Conservation (phyloP, 495 filamentous ascomycete species). For the Copromyces sp. region DNA sequence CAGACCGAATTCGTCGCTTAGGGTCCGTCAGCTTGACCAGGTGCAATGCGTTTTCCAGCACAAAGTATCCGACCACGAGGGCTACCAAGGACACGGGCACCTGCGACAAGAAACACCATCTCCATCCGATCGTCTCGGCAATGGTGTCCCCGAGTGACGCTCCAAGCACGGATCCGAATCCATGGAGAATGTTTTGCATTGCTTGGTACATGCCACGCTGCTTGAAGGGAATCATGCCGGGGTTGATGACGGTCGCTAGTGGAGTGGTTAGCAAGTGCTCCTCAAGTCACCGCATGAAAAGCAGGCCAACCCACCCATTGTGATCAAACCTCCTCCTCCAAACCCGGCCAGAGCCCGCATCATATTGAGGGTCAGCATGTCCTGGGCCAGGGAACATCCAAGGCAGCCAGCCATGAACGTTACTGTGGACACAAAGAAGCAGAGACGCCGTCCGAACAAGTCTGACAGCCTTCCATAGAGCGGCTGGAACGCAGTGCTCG, state of each 20-base stretch:
- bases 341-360: slow-evolving; percentile 44
- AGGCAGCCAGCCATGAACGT: slow-evolving; percentile 39
- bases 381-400: slow-evolving; percentile 34
- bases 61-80: slow-evolving; percentile 43
- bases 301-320: slow-evolving; percentile 41
- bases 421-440: slow-evolving; percentile 40
- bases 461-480: slow-evolving; percentile 39
- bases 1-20: slow-evolving; percentile 21
- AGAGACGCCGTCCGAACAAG: slow-evolving; percentile 43
- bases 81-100: slow-evolving; percentile 46
- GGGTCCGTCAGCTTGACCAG: slow-evolving; percentile 7
- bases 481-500: slow-evolving; percentile 56
- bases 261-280: slow-evolving; percentile 2
- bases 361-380: slow-evolving; percentile 30
- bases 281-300: background rate
- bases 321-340: slow-evolving; percentile 51
- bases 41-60: slow-evolving; percentile 33
- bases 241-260: slow-evolving; percentile 54
- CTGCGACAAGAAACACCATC: slow-evolving; percentile 40
- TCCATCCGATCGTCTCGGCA: slow-evolving; percentile 39
- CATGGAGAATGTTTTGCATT: slow-evolving; percentile 50
- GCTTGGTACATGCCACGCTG: slow-evolving; percentile 56
- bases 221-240: slow-evolving; percentile 54
- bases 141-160: slow-evolving; percentile 41
- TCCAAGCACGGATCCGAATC: slow-evolving; percentile 42